These are phyloP conservation scores for Monosporozyma siamensis DNA, from an alignment of 805 yeast species.

Conservation along the genomic window DNA sequence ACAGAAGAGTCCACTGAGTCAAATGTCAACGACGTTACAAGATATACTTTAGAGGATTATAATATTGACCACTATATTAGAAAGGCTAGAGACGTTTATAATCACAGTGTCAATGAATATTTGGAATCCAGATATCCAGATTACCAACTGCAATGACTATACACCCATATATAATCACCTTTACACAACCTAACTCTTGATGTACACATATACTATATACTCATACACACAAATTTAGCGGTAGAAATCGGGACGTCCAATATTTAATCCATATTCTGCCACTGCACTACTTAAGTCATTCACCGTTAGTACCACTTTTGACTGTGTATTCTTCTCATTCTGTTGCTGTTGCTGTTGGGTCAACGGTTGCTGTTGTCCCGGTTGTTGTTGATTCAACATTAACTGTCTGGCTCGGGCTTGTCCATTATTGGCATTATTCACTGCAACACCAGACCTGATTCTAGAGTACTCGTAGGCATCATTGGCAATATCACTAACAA, in stretches of 20 bases:
- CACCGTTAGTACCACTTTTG: slow-evolving; percentile 81
- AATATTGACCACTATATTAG: neutral
- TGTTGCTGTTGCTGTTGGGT: slow-evolving; percentile 36
- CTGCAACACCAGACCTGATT: slow-evolving; percentile 80
- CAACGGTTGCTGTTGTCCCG: slow-evolving; percentile 31
- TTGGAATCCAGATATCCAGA: neutral
- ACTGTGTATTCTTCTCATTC: slow-evolving; percentile 35
- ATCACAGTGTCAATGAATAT: neutral
- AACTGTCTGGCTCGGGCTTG: slow-evolving; percentile 77
- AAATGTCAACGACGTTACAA: no score
- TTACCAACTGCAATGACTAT: no score
- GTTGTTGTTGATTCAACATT: slow-evolving; percentile 52
- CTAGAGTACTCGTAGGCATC: slow-evolving; percentile 95
- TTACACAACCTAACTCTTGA: no score
- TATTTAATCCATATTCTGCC: slow-evolving; percentile 84
- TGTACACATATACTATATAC: no score
- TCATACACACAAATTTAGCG: slow-evolving; percentile 40
- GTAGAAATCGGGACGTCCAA: slow-evolving; percentile 88
- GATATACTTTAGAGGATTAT: neutral
- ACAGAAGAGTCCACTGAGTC: no score
- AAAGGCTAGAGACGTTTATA: neutral
- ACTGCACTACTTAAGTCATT: slow-evolving; percentile 89
- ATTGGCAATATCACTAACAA: slow-evolving; percentile 85
- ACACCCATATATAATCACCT: no score
- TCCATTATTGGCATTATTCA: slow-evolving; percentile 77